Evolutionary conservation across 2,329 filamentous ascomycete genomes (phyloP), one percentile per base, ranked within the genome.

Genomic region (Alternaria infectoria): DNA sequence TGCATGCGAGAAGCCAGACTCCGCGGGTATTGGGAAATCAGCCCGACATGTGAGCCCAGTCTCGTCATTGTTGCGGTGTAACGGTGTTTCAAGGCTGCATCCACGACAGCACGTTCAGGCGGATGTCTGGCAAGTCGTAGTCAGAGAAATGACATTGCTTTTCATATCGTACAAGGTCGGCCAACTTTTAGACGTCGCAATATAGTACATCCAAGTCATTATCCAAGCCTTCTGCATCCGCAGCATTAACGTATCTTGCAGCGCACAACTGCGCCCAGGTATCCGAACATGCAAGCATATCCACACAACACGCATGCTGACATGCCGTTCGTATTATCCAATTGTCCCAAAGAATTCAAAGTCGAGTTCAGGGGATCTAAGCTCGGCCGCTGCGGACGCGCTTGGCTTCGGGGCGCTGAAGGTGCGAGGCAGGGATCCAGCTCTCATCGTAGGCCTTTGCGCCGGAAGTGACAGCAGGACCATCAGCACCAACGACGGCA

Each of bases 351-450:
- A 30, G 23, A 40, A 40, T 12, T 17, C 13, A 15, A 40, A 23
- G 12, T 25, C 15, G 19, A 52, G 19, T 13, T 15, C 32, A 43
- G 43, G 19, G 15, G 19, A 5, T 55, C 46, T 79, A 79, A 64
- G 64, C 68, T 71, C 73, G 79, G 47, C 79, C 79, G 67, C 81
- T 83, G 76, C 87, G 86, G 59, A 90, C 85, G 71, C 88, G 85
- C 73, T 85, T 85, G 50, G 88, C 91, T 71, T 91, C 86, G 40
- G 95, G 94, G 73, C 92, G 90, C 85, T 95, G 92, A 81, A 97
- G 89, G 83, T 98, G 94, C 80, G 91, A 89, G 66, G 90, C 89
- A 28, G 94, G 93, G 74, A 97, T 97, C 94, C 95, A 97, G 85
- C 90, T 93, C 85, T 95, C 91, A 75, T 97, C 94, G 81, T 94